Conservation (phyloP, 1,139 yeast species). For the Lodderomyces elongisporus region DNA sequence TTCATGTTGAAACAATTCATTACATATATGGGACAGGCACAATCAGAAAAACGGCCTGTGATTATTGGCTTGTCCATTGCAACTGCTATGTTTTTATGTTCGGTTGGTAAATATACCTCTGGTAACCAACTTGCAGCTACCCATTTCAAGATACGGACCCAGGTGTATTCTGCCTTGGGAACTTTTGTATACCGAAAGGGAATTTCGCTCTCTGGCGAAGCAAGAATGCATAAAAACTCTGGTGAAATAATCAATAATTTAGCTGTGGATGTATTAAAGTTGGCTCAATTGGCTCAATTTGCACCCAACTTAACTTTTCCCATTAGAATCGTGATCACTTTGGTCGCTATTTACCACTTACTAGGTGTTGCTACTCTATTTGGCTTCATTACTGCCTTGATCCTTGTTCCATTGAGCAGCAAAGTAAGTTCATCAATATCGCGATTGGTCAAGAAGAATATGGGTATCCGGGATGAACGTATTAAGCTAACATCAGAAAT, state of each 20-base stretch:
- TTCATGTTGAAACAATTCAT: slow-evolving; percentile 27
- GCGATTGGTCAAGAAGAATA: slow-evolving; percentile 17
- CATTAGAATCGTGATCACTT: slow-evolving; percentile 22
- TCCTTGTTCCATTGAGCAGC: slow-evolving; percentile 30
- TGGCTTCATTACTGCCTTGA: slow-evolving; percentile 27
- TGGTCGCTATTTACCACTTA: slow-evolving; percentile 24
- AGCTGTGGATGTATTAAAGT: slow-evolving; percentile 30
- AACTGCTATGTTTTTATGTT: slow-evolving; percentile 18
- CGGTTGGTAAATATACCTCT: slow-evolving; percentile 20
- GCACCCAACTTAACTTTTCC: slow-evolving; percentile 25
- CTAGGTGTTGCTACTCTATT: slow-evolving; percentile 31
- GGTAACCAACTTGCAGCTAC: slow-evolving; percentile 21
- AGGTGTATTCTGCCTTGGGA: slow-evolving; percentile 20
- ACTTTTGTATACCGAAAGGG: slow-evolving; percentile 29
- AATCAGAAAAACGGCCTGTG: slow-evolving; percentile 13
- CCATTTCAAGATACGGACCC: slow-evolving; percentile 15
- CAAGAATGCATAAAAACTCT: slow-evolving; percentile 30
- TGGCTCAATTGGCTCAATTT: slow-evolving; percentile 21
- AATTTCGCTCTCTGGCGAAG: slow-evolving; percentile 29
- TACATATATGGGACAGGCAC: slow-evolving; percentile 16
- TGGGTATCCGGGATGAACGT: slow-evolving; percentile 31
- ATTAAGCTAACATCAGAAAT: slow-evolving; percentile 35
- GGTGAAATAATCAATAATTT: slow-evolving; percentile 37
- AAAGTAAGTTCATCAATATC: slow-evolving; percentile 24
- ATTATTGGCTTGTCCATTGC: slow-evolving; percentile 29